A percentile compares a stretch with the other conserved stretches of the same genome.
These are phyloP conservation scores for Exophiala mesophila DNA, from an alignment of 2,329 filamentous ascomycete species.

Conservation along the genomic window DNA sequence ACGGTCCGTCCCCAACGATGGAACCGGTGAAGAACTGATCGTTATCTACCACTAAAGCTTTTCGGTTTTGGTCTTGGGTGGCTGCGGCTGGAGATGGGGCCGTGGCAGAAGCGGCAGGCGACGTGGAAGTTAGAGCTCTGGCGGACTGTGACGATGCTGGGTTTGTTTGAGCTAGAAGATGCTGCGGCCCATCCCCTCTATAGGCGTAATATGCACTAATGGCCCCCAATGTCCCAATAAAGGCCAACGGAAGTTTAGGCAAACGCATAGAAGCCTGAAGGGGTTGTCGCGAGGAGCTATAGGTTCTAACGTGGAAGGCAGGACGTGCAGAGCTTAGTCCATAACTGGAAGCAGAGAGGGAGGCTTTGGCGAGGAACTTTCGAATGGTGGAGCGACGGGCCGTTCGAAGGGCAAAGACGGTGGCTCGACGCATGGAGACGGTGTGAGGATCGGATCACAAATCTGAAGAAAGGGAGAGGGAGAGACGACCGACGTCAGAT, in stretches of 20 bases:
- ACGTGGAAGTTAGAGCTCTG: constrained; percentile 19
- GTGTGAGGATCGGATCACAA: too few relatives aligned
- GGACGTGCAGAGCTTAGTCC: constrained; percentile 34
- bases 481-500: too few relatives aligned
- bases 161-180: constrained; percentile 21
- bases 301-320: constrained; percentile 31
- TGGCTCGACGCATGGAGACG: constrained; percentile 45
- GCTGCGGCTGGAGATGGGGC: constrained; percentile 31
- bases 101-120: constrained; percentile 11
- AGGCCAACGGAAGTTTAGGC: constrained; percentile 44
- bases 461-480: too few relatives aligned
- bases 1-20: constrained; percentile 76
- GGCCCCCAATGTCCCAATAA: constrained; percentile 44
- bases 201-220: constrained; percentile 48
- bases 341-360: constrained; percentile 36
- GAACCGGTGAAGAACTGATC: constrained; percentile 86
- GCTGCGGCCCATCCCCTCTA: constrained; percentile 33
- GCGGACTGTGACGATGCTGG: constrained; percentile 18
- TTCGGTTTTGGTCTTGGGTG: constrained; percentile 51
- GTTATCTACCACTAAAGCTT: constrained; percentile 79
- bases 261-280: constrained; percentile 46
- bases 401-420: constrained; percentile 43
- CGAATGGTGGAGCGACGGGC: constrained; percentile 43
- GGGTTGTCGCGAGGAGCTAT: constrained; percentile 33
- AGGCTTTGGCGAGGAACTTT: constrained; percentile 33